phyloP scores from a whole-genome alignment of 805 yeast genomes.

The Yamadazyma laniorum region DNA sequence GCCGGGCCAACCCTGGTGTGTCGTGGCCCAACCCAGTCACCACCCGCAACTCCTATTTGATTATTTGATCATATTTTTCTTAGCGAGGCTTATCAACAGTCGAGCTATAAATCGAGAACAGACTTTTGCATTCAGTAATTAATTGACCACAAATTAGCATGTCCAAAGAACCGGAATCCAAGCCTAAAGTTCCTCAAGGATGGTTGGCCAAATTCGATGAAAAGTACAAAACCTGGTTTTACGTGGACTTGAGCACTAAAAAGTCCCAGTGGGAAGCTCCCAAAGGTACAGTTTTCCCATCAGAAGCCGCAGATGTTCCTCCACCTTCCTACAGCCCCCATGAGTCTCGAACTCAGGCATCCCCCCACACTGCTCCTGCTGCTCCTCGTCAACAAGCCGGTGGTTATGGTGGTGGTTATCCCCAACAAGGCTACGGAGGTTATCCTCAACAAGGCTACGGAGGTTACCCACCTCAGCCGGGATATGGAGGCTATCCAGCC shows the following conservation, averaged over 20 bases:
- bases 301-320: constrained; percentile 35
- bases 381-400: neutral
- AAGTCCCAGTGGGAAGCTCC: constrained; percentile 94
- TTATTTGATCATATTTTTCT: constrained; percentile 4
- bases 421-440: constrained; percentile 13
- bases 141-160: constrained; percentile 1
- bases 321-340: constrained; percentile 33
- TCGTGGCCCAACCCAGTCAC: too few species aligned
- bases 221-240: constrained; percentile 71
- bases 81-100: constrained; percentile 9
- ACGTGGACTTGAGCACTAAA: constrained; percentile 69
- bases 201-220: constrained; percentile 77
- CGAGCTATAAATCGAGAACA: too few species aligned
- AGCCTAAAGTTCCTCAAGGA: constrained; percentile 60
- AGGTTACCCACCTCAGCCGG: constrained; percentile 13
- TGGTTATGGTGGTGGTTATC: constrained; percentile 7
- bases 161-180: constrained; percentile 26
- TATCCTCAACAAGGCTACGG: constrained; percentile 9
- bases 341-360: neutral
- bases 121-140: too few species aligned
- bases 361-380: neutral
- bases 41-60: constrained; percentile 3
- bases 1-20: too few species aligned
- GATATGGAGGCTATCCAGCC: constrained; percentile 7
- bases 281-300: constrained; percentile 37